phyloP scores from a whole-genome alignment of 1,284 basidiomycete genomes.

The Blastosporella zonata region DNA sequence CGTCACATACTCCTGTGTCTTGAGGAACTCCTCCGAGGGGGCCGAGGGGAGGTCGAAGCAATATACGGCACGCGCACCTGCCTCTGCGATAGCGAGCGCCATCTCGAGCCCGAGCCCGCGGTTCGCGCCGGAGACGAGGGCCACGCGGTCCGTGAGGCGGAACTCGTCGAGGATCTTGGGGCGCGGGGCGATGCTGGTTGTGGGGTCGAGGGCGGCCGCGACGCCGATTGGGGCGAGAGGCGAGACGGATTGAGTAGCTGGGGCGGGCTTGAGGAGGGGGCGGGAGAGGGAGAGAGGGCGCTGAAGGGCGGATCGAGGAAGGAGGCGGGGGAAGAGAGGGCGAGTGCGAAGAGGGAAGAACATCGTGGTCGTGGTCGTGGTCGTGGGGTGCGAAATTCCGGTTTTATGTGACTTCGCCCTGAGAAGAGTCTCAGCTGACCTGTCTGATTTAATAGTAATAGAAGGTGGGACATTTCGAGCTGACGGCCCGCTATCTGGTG shows the following conservation, averaged over 20 bases:
- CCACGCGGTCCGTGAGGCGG: slow-evolving; percentile 70
- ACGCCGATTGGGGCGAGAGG: slow-evolving; percentile 63
- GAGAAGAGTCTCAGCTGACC: slow-evolving; percentile 5
- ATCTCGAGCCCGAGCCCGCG: slow-evolving; percentile 83
- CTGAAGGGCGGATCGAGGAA: neutral
- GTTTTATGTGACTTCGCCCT: slow-evolving; percentile 2
- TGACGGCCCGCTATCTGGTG: neutral
- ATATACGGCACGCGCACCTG: slow-evolving; percentile 73
- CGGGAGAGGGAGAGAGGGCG: neutral
- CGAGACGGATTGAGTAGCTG: slow-evolving; percentile 41
- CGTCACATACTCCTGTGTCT: slow-evolving; percentile 51
- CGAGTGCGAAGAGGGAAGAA: slow-evolving; percentile 5
- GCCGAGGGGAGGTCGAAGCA: slow-evolving; percentile 69
- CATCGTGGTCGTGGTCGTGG: neutral
- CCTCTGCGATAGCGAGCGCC: slow-evolving; percentile 74
- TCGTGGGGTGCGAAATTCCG: neutral
- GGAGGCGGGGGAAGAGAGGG: neutral
- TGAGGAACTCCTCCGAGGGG: slow-evolving; percentile 67
- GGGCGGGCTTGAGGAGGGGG: neutral
- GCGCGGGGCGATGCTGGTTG: slow-evolving; percentile 32
- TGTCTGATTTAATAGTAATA: slow-evolving; percentile 3
- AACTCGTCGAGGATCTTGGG: slow-evolving; percentile 72
- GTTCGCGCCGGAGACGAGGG: slow-evolving; percentile 76
- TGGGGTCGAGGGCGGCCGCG: slow-evolving; percentile 50
- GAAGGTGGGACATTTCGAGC: neutral